These are phyloP conservation scores for Spencermartinsiella europaea DNA, from an alignment of 805 yeast genomes.

Conservation along the genomic window DNA sequence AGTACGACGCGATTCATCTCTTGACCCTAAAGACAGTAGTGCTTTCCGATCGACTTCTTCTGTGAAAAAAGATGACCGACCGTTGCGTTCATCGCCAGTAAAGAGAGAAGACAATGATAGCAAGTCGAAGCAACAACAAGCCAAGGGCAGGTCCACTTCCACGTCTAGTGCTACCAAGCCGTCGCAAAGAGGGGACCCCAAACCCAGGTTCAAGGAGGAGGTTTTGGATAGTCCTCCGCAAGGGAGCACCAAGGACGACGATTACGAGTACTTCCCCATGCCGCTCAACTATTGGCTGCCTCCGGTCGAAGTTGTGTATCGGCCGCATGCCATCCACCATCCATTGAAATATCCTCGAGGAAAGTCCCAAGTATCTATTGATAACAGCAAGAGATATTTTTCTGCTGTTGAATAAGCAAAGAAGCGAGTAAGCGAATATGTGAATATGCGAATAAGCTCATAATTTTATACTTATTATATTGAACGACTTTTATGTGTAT, in stretches of 20 bases:
- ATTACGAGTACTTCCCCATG: constrained; percentile 48
- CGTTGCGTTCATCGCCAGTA: neutral
- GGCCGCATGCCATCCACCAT: constrained; percentile 52
- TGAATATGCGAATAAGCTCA: too few relatives aligned
- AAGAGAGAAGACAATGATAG: constrained; percentile 1
- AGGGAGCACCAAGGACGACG: constrained; percentile 16
- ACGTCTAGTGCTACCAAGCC: too few relatives aligned
- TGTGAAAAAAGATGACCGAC: neutral
- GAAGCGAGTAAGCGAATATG: neutral
- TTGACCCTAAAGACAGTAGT: neutral
- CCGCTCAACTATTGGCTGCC: constrained; percentile 48
- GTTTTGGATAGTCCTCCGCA: neutral
- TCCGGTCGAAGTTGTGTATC: constrained; percentile 51
- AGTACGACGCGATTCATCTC: neutral
- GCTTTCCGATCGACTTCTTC: neutral
- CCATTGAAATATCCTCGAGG: constrained; percentile 24
- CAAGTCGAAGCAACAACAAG: too few relatives aligned
- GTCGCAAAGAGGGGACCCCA: neutral
- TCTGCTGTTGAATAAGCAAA: constrained; percentile 19
- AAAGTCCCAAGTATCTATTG: constrained; percentile 7
- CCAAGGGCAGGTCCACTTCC: too few relatives aligned
- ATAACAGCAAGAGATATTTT: constrained; percentile 19
- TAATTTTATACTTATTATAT: neutral
- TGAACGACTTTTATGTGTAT: too few relatives aligned
- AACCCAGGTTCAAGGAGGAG: neutral